A percentile compares a stretch with the other conserved stretches of the same genome.
These are phyloP conservation scores for Pestalotiopsis fici DNA, from an alignment of 2,329 filamentous ascomycete genomes.

Conservation along the genomic window DNA sequence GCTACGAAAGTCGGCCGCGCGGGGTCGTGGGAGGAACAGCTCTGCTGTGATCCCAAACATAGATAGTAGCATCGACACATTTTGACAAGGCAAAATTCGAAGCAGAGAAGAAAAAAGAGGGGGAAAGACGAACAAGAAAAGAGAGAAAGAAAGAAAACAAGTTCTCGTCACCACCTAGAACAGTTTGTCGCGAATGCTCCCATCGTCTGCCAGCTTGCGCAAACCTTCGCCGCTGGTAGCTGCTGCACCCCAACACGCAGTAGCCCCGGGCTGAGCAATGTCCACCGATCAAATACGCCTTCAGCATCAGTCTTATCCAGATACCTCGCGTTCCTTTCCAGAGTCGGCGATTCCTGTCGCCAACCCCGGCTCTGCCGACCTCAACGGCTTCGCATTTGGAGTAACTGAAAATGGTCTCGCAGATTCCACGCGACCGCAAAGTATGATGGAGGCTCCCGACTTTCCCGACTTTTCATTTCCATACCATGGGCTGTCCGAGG, in stretches of 20 bases:
- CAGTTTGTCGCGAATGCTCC: not conserved
- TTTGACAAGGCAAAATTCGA: not conserved
- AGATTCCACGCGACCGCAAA: conserved; percentile 29
- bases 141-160: not conserved
- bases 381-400: conserved; percentile 39
- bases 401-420: conserved; percentile 31
- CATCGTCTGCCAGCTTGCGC: not conserved
- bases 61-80: not conserved
- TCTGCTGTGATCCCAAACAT: not conserved
- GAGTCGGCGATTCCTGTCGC: conserved; percentile 29
- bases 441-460: conserved; percentile 46
- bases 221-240: not conserved
- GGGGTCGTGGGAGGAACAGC: conserved; percentile 15
- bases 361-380: conserved; percentile 31
- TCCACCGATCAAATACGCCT: conserved; percentile 34
- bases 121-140: not conserved
- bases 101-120: not conserved
- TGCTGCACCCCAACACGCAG: conserved; percentile 15
- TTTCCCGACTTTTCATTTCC: conserved; percentile 57
- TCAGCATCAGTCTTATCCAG: conserved; percentile 12
- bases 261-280: conserved; percentile 33
- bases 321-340: conserved; percentile 31
- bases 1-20: conserved; percentile 24
- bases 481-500: conserved; percentile 45
- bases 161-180: not conserved